Base-by-base conservation (phyloP, 345 rosid species). In the Triadica sebifera region DNA sequence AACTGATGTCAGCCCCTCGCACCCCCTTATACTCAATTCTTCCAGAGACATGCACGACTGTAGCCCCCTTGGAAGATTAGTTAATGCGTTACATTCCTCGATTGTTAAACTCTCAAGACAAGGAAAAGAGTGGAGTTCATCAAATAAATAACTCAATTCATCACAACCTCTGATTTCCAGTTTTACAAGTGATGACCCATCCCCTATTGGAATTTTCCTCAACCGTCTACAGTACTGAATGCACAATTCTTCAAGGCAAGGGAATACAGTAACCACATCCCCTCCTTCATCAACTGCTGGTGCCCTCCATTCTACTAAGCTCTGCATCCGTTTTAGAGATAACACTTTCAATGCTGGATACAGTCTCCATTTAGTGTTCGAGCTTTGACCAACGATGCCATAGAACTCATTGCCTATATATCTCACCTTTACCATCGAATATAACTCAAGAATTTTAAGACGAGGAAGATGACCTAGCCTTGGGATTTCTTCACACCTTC, bases 381-480 rank as follows among this genome's bases (percentile, higher is more conserved):
- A 17, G 37, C 59, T 8, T n/a, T 5, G 13, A 24, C 37, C 63
- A 24, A 2, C 73, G 5, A 38, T 34, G 3, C 47, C 12, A 17
- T 67, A 67, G 19, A 25, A 67, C 38, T 67, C 57, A 0, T 15
- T 39, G 6, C 63, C 74, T 12, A 77, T 77, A 20, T 55, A 12
- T 16, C 24, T 58, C 13, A 70, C 10, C 15, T 59, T 47, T 24
- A 29, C 55, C 56, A 77, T 17, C 29, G n/a, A 29, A 15, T 43
- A 12, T 20, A 22, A 10, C 49, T 67, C 49, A 17, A 80, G 78
- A 45, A 1, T 0, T 57, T 55, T 51, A 25, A 70, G 70, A 51
- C n/a, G 7, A 41, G 58, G 75, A 34, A 77, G 72, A 20, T 64
- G 69, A 43, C 84, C 81, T 49, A 77, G 65, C 12, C 5, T 51